phyloP scores from a whole-genome alignment of 805 yeast genomes.

The Candida endomychidarum region DNA sequence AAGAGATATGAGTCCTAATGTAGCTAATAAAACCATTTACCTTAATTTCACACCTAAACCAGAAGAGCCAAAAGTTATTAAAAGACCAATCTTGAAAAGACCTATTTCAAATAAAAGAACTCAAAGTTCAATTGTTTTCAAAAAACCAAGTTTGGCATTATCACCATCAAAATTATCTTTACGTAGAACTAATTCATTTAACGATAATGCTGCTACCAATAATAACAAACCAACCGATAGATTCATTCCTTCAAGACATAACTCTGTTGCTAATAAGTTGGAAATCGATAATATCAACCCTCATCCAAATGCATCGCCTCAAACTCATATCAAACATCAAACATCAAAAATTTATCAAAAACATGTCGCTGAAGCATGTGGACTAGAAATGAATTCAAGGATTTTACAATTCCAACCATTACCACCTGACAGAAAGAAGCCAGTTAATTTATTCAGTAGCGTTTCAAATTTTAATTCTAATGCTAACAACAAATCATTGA shows the following conservation, averaged over 20 bases:
- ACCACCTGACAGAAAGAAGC: conserved; percentile 63
- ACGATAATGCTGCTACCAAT: conserved; percentile 28
- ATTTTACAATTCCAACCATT: conserved; percentile 84
- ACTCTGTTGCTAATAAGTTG: conserved; percentile 39
- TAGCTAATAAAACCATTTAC: conserved; percentile 26
- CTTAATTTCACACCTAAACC: conserved; percentile 17
- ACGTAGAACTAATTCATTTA: conserved; percentile 35
- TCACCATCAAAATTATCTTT: conserved; percentile 28
- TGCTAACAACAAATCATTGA: conserved; percentile 24
- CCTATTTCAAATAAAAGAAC: conserved; percentile 27
- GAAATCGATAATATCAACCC: conserved; percentile 30
- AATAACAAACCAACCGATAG: conserved; percentile 34
- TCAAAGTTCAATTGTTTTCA: conserved; percentile 23
- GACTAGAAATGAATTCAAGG: conserved; percentile 76
- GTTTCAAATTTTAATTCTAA: conserved; percentile 20
- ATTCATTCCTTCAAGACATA: conserved; percentile 45
- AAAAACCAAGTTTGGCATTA: conserved; percentile 15
- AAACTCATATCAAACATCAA: conserved; percentile 54
- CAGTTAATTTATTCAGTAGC: conserved; percentile 32
- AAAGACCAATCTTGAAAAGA: conserved; percentile 16
- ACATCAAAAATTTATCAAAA: conserved; percentile 62
- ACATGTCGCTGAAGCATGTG: conserved; percentile 93
- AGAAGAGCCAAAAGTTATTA: conserved; percentile 7
- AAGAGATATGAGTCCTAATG: conserved; percentile 39
- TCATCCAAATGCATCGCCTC: conserved; percentile 50